phyloP scores from a whole-genome alignment of 345 rosid genomes.

The Pugionium dolabratum region DNA sequence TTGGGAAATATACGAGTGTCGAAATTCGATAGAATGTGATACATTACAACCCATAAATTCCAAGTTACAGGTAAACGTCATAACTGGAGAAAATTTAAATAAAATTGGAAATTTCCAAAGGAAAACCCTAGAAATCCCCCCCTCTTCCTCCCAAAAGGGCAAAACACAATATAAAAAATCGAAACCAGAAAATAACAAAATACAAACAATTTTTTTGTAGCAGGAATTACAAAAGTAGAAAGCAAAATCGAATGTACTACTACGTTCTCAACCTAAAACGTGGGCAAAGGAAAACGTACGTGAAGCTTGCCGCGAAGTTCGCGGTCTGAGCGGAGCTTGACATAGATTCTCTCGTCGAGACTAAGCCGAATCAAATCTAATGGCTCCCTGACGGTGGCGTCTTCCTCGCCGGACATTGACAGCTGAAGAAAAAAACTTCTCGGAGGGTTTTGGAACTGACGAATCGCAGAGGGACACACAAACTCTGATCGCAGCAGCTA shows the following conservation, averaged over 20 bases:
- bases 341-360: conserved; percentile 98
- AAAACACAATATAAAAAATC: too few species aligned
- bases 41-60: not conserved
- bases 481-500: conserved; percentile 6
- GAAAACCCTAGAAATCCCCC: conserved; percentile 23
- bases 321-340: conserved; percentile 98
- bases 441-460: conserved; percentile 15
- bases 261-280: not conserved
- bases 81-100: not conserved
- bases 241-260: not conserved
- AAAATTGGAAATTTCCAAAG: not conserved
- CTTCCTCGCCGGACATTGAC: conserved; percentile 88
- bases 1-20: not conserved
- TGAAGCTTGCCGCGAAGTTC: conserved; percentile 99
- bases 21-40: not conserved
- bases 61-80: not conserved
- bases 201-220: not conserved
- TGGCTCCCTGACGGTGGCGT: conserved; percentile 97
- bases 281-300: conserved; percentile 42
- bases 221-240: not conserved
- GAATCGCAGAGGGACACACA: conserved; percentile 9
- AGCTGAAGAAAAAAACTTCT: conserved; percentile 5
- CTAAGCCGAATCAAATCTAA: conserved; percentile 95
- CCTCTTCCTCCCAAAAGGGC: not conserved
- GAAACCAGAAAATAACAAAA: not conserved